Evolutionary conservation across 257 asterid genomes (phyloP).

Genomic region (Craterostigma plantagineum): DNA sequence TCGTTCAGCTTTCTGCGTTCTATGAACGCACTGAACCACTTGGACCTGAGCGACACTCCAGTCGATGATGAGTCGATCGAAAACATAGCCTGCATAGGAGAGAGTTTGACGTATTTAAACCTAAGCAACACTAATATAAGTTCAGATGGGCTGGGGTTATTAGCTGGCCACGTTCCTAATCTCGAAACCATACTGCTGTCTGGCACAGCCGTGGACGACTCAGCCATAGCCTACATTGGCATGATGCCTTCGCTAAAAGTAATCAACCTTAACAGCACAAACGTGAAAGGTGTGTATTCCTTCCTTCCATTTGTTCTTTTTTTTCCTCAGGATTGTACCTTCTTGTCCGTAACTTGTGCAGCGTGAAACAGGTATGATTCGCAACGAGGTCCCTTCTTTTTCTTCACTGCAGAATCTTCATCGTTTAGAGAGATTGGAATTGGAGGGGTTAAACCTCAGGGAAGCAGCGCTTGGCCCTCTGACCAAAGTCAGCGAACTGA

Average conservation of each 20-base stretch:
- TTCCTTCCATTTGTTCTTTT: too few species aligned
- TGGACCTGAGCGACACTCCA: slow-evolving; percentile 48
- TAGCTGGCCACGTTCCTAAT: slow-evolving; percentile 60
- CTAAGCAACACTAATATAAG: slow-evolving; percentile 55
- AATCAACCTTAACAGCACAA: slow-evolving; percentile 42
- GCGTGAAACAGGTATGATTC: slow-evolving; percentile 5
- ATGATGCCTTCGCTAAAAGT: slow-evolving; percentile 55
- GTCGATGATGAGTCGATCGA: slow-evolving; percentile 36
- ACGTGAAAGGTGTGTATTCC: slow-evolving; percentile 40
- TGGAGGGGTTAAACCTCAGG: slow-evolving; percentile 36
- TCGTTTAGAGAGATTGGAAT: slow-evolving; percentile 46
- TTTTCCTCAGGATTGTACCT: slow-evolving; percentile 5
- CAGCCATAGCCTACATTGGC: slow-evolving; percentile 41
- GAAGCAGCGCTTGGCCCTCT: slow-evolving; percentile 45
- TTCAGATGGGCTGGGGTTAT: slow-evolving; percentile 42
- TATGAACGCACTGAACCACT: slow-evolving; percentile 37
- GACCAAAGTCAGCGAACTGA: slow-evolving; percentile 26
- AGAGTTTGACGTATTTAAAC: slow-evolving; percentile 40
- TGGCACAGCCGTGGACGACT: slow-evolving; percentile 39
- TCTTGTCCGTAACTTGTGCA: not conserved
- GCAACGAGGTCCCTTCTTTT: slow-evolving; percentile 27
- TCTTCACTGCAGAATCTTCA: slow-evolving; percentile 29
- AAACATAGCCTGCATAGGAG: slow-evolving; percentile 34
- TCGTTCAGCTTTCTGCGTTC: slow-evolving; percentile 35
- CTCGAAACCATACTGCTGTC: slow-evolving; percentile 60